A percentile compares a stretch with the other conserved stretches of the same genome.
Evolutionary conservation across 2,329 filamentous ascomycete genomes (phyloP).

Genomic region (Knufia fluminis): DNA sequence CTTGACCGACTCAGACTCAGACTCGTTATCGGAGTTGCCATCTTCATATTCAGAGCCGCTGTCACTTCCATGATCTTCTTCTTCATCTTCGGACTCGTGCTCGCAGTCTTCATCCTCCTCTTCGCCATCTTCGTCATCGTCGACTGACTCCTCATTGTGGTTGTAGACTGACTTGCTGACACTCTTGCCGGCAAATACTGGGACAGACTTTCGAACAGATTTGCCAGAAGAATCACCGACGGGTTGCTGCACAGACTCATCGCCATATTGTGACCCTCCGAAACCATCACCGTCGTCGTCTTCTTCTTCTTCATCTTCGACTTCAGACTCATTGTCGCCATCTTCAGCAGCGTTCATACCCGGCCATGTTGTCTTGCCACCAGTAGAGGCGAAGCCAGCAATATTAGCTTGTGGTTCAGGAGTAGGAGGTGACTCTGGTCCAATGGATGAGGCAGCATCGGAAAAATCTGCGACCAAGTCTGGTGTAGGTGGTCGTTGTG

Average conservation of each 20-base stretch:
- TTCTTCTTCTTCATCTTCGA: neutral
- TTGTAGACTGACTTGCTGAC: neutral
- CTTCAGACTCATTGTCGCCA: neutral
- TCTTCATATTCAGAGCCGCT: neutral
- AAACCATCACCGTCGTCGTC: neutral
- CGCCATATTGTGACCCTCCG: neutral
- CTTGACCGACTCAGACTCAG: constrained; percentile 9
- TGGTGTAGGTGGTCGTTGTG: neutral
- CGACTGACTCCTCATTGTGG: too few species aligned
- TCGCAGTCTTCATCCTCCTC: constrained; percentile 5
- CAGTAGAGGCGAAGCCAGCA: neutral
- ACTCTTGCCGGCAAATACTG: neutral
- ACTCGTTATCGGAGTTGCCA: constrained; percentile 2
- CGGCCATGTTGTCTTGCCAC: neutral
- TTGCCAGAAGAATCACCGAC: neutral
- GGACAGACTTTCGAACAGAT: neutral
- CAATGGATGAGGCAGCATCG: neutral
- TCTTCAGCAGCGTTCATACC: neutral
- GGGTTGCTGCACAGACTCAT: neutral
- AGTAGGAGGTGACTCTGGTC: neutral
- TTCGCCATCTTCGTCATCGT: constrained; percentile 5
- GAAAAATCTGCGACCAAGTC: neutral
- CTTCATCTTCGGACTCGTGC: constrained; percentile 4
- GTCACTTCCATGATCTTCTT: neutral
- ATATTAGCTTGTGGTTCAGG: neutral